phyloP scores from a whole-genome alignment of 257 asterid genomes.

The Agastache rugosa region DNA sequence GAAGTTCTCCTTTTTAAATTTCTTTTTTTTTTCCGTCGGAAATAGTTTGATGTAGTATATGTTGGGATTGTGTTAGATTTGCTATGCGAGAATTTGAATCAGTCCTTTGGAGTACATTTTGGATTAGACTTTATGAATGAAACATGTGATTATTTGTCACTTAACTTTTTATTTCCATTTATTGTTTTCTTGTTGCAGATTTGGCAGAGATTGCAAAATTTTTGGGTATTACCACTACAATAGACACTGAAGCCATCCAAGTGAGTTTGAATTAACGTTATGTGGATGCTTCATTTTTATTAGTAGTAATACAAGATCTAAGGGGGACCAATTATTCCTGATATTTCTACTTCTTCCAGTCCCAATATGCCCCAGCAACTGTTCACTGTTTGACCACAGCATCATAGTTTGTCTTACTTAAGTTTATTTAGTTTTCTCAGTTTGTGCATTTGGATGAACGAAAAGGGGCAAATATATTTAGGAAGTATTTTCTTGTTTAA shows the following conservation, averaged over 20 bases:
- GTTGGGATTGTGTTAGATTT: neutral
- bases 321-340: no score
- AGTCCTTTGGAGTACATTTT: slow-evolving; percentile 9
- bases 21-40: neutral
- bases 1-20: neutral
- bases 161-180: neutral
- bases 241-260: slow-evolving; percentile 93
- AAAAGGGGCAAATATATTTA: neutral
- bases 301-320: no score
- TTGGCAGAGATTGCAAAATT: slow-evolving; percentile 98
- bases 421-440: slow-evolving; percentile 1
- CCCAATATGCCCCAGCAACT: neutral
- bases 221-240: slow-evolving; percentile 84
- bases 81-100: slow-evolving; percentile 12
- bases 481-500: neutral
- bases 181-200: slow-evolving; percentile 56
- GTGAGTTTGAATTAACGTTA: slow-evolving; percentile 53
- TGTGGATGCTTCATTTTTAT: neutral
- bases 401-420: neutral
- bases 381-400: slow-evolving; percentile 15
- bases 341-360: no score
- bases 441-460: slow-evolving; percentile 15
- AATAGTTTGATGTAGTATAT: neutral
- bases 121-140: slow-evolving; percentile 3
- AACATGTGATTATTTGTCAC: slow-evolving; percentile 11